These are phyloP conservation scores for Westerdykella ornata DNA, from an alignment of 2,329 filamentous ascomycete species.

Conservation along the genomic window DNA sequence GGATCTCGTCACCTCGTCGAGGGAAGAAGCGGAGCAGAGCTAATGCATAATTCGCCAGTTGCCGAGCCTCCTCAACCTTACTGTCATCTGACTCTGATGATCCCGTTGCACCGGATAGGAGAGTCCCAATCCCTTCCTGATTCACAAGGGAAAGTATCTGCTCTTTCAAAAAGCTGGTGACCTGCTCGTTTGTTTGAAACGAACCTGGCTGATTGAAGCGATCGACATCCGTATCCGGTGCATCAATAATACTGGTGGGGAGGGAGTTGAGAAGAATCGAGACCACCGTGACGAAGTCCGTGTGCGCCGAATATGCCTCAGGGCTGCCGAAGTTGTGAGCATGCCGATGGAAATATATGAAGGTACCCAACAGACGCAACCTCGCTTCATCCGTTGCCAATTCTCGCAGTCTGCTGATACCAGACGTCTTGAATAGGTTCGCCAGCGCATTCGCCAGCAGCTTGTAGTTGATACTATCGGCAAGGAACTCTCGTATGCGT, in stretches of 20 bases:
- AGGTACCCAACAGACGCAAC: slow-evolving; percentile 53
- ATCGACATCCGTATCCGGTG: slow-evolving; percentile 30
- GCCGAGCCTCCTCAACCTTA: slow-evolving; percentile 55
- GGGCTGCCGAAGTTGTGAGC: slow-evolving; percentile 39
- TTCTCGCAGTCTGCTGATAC: slow-evolving; percentile 9
- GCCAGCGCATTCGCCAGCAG: slow-evolving; percentile 34
- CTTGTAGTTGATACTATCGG: slow-evolving; percentile 47
- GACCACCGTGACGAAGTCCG: slow-evolving; percentile 51
- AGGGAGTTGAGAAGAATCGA: slow-evolving; percentile 52
- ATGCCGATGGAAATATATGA: slow-evolving; percentile 53
- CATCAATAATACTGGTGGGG: slow-evolving; percentile 51
- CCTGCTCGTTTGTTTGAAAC: slow-evolving; percentile 38
- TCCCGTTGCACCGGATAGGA: slow-evolving; percentile 45
- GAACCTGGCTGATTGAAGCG: slow-evolving; percentile 17
- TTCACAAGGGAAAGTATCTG: slow-evolving; percentile 68
- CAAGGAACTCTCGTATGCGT: slow-evolving; percentile 35
- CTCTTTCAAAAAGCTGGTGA: slow-evolving; percentile 51
- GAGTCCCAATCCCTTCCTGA: slow-evolving; percentile 62
- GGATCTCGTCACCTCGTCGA: slow-evolving; percentile 72
- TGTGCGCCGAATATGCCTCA: slow-evolving; percentile 41
- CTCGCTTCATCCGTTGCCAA: slow-evolving; percentile 38
- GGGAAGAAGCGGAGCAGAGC: slow-evolving; percentile 83
- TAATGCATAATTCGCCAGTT: slow-evolving; percentile 79
- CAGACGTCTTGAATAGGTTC: slow-evolving; percentile 21
- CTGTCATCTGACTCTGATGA: slow-evolving; percentile 33